Percentiles rank a stretch among this genome's conserved stretches.
phyloP scores from a whole-genome alignment of 1,284 basidiomycete genomes.

The Cutaneotrichosporon sp. region DNA sequence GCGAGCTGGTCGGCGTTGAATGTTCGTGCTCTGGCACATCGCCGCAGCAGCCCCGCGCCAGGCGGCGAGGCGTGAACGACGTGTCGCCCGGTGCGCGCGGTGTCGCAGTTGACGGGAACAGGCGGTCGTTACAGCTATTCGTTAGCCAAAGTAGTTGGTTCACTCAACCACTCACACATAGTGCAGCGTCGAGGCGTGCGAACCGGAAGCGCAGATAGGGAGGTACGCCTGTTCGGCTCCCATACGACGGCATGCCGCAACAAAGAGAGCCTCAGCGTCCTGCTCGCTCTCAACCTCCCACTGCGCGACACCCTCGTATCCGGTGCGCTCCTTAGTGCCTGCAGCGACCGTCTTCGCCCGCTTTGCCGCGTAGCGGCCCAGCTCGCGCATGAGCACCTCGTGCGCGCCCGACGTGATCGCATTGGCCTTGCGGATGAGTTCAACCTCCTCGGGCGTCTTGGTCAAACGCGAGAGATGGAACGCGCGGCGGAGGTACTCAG shows the following conservation, averaged over 20 bases:
- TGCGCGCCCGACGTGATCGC: slow-evolving; percentile 80
- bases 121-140: slow-evolving; percentile 45
- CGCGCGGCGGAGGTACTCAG: slow-evolving; percentile 62
- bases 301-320: slow-evolving; percentile 61
- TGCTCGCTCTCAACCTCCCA: slow-evolving; percentile 86
- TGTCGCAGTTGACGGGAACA: slow-evolving; percentile 40
- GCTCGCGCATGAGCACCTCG: slow-evolving; percentile 81
- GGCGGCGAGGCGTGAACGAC: slow-evolving; percentile 29
- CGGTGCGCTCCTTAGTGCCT: slow-evolving; percentile 51
- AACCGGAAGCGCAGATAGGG: slow-evolving; percentile 80
- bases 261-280: slow-evolving; percentile 85
- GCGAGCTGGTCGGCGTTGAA: slow-evolving; percentile 13
- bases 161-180: slow-evolving; percentile 65
- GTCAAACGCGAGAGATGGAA: slow-evolving; percentile 70
- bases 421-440: slow-evolving; percentile 68
- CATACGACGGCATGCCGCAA: slow-evolving; percentile 74
- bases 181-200: slow-evolving; percentile 77
- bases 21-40: slow-evolving; percentile 32
- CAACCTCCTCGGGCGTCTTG: slow-evolving; percentile 70
- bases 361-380: slow-evolving; percentile 61
- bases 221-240: slow-evolving; percentile 82
- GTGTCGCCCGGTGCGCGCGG: slow-evolving; percentile 35
- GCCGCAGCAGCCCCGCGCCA: slow-evolving; percentile 43
- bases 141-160: neutral
- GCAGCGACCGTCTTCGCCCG: slow-evolving; percentile 41